A percentile compares a stretch with the other conserved stretches of the same genome.
Evolutionary conservation across 441 rosid genomes (phyloP).

Genomic region (Adansonia rubrostipa): DNA sequence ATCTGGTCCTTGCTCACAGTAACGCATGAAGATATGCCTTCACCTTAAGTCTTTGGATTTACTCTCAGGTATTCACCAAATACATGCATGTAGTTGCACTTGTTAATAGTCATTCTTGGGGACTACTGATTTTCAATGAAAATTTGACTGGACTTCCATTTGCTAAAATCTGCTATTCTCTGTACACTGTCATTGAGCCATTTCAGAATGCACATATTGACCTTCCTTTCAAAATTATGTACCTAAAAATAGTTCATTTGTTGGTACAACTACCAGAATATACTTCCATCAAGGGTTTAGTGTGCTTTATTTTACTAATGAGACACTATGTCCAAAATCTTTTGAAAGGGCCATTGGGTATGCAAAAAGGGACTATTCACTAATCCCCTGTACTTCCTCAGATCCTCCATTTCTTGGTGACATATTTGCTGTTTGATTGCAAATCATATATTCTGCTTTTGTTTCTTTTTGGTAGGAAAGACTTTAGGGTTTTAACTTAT

Average conservation of each 20-base stretch:
- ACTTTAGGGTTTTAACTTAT: not conserved
- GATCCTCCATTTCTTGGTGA: not conserved
- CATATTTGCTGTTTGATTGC: not conserved
- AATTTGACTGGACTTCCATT: not conserved
- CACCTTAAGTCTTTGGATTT: not conserved
- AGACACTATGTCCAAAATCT: not conserved
- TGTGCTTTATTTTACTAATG: not conserved
- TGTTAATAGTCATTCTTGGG: not conserved
- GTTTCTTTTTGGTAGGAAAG: not conserved
- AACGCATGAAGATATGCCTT: not conserved
- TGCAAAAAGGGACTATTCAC: not conserved
- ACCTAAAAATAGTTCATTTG: not conserved
- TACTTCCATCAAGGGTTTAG: not conserved
- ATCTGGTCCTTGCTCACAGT: not conserved
- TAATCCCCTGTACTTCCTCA: not conserved
- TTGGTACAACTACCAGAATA: not conserved
- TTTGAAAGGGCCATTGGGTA: not conserved
- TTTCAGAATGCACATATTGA: not conserved
- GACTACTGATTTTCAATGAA: not conserved
- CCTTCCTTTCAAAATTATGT: not conserved
- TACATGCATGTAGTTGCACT: not conserved
- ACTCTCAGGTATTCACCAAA: not conserved
- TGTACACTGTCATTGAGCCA: not conserved
- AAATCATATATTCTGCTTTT: not conserved
- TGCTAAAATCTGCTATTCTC: not conserved